phyloP scores from a whole-genome alignment of 441 rosid genomes.

The Pelargonium fulgidum region DNA sequence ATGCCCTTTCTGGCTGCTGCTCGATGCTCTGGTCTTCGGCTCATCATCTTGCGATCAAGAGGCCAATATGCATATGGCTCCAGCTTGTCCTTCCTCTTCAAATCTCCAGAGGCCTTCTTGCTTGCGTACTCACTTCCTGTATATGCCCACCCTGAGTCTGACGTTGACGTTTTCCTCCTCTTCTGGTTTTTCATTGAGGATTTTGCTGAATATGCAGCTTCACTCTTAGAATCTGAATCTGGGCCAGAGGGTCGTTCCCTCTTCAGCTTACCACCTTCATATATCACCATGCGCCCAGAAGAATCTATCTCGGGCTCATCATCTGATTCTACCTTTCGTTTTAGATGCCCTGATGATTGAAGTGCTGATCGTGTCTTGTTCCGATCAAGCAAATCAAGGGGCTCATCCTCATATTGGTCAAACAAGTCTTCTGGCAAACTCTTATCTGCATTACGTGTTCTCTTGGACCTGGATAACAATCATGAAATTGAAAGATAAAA shows the following conservation, averaged over 20 bases:
- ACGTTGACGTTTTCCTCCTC: slow-evolving; percentile 58
- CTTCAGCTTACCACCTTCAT: slow-evolving; percentile 44
- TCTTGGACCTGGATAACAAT: slow-evolving; percentile 44
- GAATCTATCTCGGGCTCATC: slow-evolving; percentile 76
- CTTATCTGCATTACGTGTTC: slow-evolving; percentile 37
- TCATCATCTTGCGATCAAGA: slow-evolving; percentile 91
- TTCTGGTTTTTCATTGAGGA: slow-evolving; percentile 56
- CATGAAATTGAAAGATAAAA: slow-evolving; percentile 11
- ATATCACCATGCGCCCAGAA: slow-evolving; percentile 68
- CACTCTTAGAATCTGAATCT: slow-evolving; percentile 52
- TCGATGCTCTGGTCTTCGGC: slow-evolving; percentile 75
- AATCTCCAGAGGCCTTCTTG: slow-evolving; percentile 88
- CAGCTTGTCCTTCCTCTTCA: slow-evolving; percentile 78
- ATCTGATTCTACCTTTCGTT: slow-evolving; percentile 63
- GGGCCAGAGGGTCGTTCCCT: slow-evolving; percentile 35
- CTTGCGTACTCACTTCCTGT: slow-evolving; percentile 81
- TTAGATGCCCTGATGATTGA: slow-evolving; percentile 45
- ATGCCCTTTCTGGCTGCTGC: slow-evolving; percentile 90
- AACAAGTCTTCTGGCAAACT: slow-evolving; percentile 65
- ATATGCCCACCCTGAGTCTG: slow-evolving; percentile 78
- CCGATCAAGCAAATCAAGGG: slow-evolving; percentile 81
- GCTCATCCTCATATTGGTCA: slow-evolving; percentile 79
- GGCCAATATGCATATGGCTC: slow-evolving; percentile 99
- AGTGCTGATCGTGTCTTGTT: slow-evolving; percentile 69
- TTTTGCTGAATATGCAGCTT: slow-evolving; percentile 37